phyloP scores from a whole-genome alignment of 345 rosid genomes.

The Erodium maritimum region DNA sequence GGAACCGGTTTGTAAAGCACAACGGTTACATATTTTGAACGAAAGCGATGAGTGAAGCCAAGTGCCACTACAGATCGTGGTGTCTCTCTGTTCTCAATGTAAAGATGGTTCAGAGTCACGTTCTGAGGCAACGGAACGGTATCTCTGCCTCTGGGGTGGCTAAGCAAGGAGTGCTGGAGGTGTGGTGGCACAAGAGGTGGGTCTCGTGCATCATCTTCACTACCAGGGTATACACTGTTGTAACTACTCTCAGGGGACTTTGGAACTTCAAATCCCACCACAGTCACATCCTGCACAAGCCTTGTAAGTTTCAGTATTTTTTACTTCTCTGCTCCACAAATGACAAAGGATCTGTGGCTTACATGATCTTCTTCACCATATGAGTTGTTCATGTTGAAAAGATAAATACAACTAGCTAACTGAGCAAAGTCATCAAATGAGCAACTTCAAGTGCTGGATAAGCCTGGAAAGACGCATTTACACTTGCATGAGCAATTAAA shows the following conservation, averaged over 20 bases:
- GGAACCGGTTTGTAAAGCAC: slow-evolving; percentile 88
- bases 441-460: not conserved
- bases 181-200: slow-evolving; percentile 82
- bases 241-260: slow-evolving; percentile 88
- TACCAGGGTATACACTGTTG: slow-evolving; percentile 45
- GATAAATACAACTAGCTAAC: not conserved
- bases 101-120: slow-evolving; percentile 77
- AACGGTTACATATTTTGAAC: slow-evolving; percentile 76
- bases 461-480: not conserved
- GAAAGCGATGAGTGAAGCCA: slow-evolving; percentile 87
- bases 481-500: not conserved
- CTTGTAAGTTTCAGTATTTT: not conserved
- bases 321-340: not conserved
- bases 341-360: not conserved
- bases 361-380: not conserved
- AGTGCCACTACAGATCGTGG: slow-evolving; percentile 88
- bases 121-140: slow-evolving; percentile 44
- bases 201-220: slow-evolving; percentile 78
- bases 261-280: slow-evolving; percentile 81
- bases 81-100: slow-evolving; percentile 70
- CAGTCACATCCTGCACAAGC: slow-evolving; percentile 61
- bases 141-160: slow-evolving; percentile 36
- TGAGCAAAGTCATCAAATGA: not conserved
- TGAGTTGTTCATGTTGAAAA: not conserved
- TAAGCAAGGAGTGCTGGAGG: slow-evolving; percentile 51